These are phyloP conservation scores for Beverwykella pulmonaria DNA, from an alignment of 495 filamentous ascomycete species.

Conservation along the genomic window DNA sequence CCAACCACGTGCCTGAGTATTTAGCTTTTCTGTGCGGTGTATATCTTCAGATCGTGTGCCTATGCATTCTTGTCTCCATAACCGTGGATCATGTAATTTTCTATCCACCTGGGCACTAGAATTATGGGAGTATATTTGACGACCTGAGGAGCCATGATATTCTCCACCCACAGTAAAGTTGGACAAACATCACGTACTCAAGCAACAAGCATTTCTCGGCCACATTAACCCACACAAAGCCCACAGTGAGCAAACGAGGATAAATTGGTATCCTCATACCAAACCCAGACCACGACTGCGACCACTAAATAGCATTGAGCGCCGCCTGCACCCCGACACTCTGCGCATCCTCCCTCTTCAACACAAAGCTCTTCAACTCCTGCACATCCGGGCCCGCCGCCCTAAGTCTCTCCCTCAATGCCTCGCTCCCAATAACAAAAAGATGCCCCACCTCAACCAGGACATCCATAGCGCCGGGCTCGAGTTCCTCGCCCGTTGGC, in stretches of 20 bases:
- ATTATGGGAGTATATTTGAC: no score
- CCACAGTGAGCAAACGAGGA: not conserved
- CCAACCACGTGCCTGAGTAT: not conserved
- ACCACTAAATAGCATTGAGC: slow-evolving; percentile 62
- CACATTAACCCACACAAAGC: not conserved
- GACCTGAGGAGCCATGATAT: no score
- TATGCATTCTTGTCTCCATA: not conserved
- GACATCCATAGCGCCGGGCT: slow-evolving; percentile 70
- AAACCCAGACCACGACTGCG: not conserved
- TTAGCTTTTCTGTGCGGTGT: not conserved
- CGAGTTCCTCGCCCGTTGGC: slow-evolving; percentile 71
- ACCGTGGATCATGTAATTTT: no score
- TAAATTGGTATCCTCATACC: not conserved
- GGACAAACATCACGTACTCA: no score
- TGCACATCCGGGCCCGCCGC: slow-evolving; percentile 55
- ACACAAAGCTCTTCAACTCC: slow-evolving; percentile 82
- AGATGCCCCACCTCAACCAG: slow-evolving; percentile 92
- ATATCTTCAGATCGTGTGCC: not conserved
- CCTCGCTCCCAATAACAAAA: slow-evolving; percentile 92
- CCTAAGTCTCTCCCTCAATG: slow-evolving; percentile 76
- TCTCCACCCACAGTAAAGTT: no score
- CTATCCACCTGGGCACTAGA: no score
- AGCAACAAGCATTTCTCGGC: no score
- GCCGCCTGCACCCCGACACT: slow-evolving; percentile 80
- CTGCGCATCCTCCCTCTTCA: slow-evolving; percentile 77